A percentile compares a stretch with the other conserved stretches of the same genome.
Evolutionary conservation across 1,284 basidiomycete genomes (phyloP).

Genomic region (Cryptococcus maquisensis): DNA sequence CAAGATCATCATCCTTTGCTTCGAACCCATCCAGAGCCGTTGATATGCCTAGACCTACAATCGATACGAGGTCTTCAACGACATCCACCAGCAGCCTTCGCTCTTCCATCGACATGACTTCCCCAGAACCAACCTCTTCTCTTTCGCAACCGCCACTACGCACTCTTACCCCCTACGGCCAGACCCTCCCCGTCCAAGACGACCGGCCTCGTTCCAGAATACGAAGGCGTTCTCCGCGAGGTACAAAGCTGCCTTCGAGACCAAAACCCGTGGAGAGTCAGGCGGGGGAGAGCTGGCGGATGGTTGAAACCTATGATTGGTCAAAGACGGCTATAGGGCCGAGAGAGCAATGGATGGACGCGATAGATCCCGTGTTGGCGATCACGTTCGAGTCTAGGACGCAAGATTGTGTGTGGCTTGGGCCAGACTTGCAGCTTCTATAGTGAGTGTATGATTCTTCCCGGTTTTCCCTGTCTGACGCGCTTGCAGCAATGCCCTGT

Average conservation of each 20-base stretch:
- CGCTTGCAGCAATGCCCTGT: slow-evolving; percentile 29
- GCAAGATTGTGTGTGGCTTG: slow-evolving; percentile 32
- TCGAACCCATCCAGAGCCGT: slow-evolving; percentile 2
- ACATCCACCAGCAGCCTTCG: slow-evolving; percentile 4
- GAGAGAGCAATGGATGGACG: slow-evolving; percentile 23
- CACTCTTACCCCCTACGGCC: neutral
- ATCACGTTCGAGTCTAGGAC: slow-evolving; percentile 26
- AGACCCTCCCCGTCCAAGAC: neutral
- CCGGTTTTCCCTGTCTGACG: neutral
- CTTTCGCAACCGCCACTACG: neutral
- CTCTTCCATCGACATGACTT: slow-evolving; percentile 3
- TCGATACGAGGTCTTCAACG: neutral
- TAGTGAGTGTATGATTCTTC: slow-evolving; percentile 26
- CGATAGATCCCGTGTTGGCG: slow-evolving; percentile 27
- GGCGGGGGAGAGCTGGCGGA: slow-evolving; percentile 16
- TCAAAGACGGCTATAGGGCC: slow-evolving; percentile 30
- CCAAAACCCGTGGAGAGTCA: slow-evolving; percentile 1
- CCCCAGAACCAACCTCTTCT: neutral
- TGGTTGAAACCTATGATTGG: slow-evolving; percentile 36
- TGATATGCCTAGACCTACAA: neutral
- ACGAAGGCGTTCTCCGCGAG: slow-evolving; percentile 4
- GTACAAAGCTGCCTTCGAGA: neutral
- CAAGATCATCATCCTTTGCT: slow-evolving; percentile 2
- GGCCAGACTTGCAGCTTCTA: slow-evolving; percentile 31
- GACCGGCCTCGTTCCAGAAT: neutral